Evolutionary conservation across 768 basidiomycete species (phyloP).

Genomic region (Mycena maculata): DNA sequence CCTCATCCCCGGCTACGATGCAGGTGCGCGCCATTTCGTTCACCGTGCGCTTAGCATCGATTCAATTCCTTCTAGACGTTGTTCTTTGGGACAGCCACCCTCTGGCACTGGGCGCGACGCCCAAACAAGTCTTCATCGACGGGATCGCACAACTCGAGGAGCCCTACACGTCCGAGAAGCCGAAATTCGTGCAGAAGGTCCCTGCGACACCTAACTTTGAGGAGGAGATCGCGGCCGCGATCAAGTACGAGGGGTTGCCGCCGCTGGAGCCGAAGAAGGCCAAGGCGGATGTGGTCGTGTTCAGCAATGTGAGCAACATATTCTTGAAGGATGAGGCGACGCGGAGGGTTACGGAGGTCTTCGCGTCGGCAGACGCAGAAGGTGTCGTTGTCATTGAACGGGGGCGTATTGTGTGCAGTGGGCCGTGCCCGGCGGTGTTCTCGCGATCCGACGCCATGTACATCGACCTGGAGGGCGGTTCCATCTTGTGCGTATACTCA

Average conservation of each 20-base stretch:
- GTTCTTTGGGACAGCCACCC: conserved; percentile 83
- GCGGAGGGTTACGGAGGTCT: conserved; percentile 9
- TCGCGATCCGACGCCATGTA: conserved; percentile 4
- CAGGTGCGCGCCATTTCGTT: conserved; percentile 49
- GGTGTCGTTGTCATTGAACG: conserved; percentile 21
- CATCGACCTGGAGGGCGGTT: conserved; percentile 29
- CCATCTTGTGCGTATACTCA: conserved; percentile 15
- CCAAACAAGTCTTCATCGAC: conserved; percentile 85
- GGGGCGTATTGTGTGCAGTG: conserved; percentile 25
- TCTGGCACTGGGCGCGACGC: conserved; percentile 80
- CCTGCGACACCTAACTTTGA: conserved; percentile 71
- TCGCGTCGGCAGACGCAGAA: neutral
- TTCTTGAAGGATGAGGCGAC: conserved; percentile 18
- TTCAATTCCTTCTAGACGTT: conserved; percentile 47
- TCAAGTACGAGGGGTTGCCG: conserved; percentile 77
- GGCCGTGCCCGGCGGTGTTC: conserved; percentile 8
- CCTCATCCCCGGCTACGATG: conserved; percentile 69
- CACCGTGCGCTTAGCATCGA: neutral
- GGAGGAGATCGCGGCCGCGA: conserved; percentile 65
- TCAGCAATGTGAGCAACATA: conserved; percentile 27
- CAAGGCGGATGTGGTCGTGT: conserved; percentile 19
- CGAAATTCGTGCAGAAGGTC: conserved; percentile 57
- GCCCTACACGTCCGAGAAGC: conserved; percentile 57
- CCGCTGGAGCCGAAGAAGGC: conserved; percentile 48
- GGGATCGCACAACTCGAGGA: conserved; percentile 73